These are phyloP conservation scores for Aspergillus sclerotialis DNA, from an alignment of 2,329 filamentous ascomycete species.

Conservation along the genomic window DNA sequence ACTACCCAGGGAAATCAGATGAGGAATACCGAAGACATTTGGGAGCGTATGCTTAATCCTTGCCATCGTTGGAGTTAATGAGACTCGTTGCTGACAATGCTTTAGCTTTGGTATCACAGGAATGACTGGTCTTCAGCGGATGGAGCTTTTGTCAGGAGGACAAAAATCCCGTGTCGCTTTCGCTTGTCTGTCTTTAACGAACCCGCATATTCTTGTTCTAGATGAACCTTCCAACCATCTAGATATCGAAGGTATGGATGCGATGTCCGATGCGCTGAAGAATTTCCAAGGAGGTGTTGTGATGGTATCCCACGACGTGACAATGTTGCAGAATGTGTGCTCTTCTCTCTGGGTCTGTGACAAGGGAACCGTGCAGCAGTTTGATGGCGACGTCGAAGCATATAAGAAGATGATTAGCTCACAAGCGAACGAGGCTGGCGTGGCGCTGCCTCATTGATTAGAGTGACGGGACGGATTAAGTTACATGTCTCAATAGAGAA, in stretches of 20 bases:
- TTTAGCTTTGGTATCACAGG: slow-evolving; percentile 66
- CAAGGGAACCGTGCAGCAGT: slow-evolving; percentile 87
- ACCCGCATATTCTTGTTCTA: slow-evolving; percentile 94
- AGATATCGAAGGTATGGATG: slow-evolving; percentile 99
- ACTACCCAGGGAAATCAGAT: slow-evolving; percentile 82
- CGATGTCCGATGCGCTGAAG: slow-evolving; percentile 72
- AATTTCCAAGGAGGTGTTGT: slow-evolving; percentile 90
- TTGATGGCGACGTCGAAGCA: slow-evolving; percentile 85
- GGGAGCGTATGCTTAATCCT: slow-evolving; percentile 62
- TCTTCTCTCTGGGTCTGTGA: slow-evolving; percentile 96
- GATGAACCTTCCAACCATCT: slow-evolving; percentile 98
- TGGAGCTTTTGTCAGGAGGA: slow-evolving; percentile 88
- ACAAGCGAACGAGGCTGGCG: slow-evolving; percentile 81
- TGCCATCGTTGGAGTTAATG: not conserved
- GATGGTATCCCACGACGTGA: slow-evolving; percentile 99
- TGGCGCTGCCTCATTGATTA: slow-evolving; percentile 45
- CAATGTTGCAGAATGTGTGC: slow-evolving; percentile 95
- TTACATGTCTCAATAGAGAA: too few species aligned
- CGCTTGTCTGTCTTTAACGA: slow-evolving; percentile 86
- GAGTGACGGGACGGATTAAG: slow-evolving; percentile 3
- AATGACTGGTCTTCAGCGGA: slow-evolving; percentile 93
- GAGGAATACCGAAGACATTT: slow-evolving; percentile 95
- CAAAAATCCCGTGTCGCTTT: slow-evolving; percentile 98
- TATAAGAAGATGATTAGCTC: slow-evolving; percentile 96
- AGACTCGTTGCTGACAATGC: slow-evolving; percentile 3